phyloP scores from a whole-genome alignment of 352 stramenopile species.

The Pilasporangium apinafurcum region DNA sequence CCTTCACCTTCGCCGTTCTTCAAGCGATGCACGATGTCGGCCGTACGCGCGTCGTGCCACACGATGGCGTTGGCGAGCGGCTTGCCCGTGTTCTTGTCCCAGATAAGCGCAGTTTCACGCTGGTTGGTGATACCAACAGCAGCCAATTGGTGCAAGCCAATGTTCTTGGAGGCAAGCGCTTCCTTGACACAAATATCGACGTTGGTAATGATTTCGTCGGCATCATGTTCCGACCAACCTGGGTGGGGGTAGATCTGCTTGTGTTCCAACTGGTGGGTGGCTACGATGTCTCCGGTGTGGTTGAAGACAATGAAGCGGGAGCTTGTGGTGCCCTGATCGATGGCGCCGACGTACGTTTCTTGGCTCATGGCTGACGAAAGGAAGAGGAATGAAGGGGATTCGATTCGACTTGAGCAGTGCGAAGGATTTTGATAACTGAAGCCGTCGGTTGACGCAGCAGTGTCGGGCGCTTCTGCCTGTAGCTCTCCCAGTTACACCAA shows the following conservation, averaged over 20 bases:
- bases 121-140: slow-evolving; percentile 99
- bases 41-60: slow-evolving; percentile 97
- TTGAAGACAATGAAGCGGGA: slow-evolving; percentile 96
- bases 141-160: slow-evolving; percentile 69
- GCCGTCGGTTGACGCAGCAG: no score
- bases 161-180: slow-evolving; percentile 60
- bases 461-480: no score
- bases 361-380: slow-evolving; percentile 19
- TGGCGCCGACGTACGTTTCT: slow-evolving; percentile 75
- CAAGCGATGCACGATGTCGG: slow-evolving; percentile 82
- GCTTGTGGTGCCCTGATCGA: slow-evolving; percentile 97
- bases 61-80: slow-evolving; percentile 98
- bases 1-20: slow-evolving; percentile 57
- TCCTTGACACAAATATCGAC: slow-evolving; percentile 68
- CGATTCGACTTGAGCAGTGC: no score
- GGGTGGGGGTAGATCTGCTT: slow-evolving; percentile 94
- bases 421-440: no score
- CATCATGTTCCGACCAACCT: slow-evolving; percentile 97
- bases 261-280: slow-evolving; percentile 93
- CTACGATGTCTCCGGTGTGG: slow-evolving; percentile 82
- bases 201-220: slow-evolving; percentile 93
- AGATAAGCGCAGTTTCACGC: slow-evolving; percentile 97
- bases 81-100: slow-evolving; percentile 93
- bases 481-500: no score
- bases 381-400: not conserved